Base-by-base conservation (phyloP, 805 yeast genomes). In the Yarrowia hollandica region DNA sequence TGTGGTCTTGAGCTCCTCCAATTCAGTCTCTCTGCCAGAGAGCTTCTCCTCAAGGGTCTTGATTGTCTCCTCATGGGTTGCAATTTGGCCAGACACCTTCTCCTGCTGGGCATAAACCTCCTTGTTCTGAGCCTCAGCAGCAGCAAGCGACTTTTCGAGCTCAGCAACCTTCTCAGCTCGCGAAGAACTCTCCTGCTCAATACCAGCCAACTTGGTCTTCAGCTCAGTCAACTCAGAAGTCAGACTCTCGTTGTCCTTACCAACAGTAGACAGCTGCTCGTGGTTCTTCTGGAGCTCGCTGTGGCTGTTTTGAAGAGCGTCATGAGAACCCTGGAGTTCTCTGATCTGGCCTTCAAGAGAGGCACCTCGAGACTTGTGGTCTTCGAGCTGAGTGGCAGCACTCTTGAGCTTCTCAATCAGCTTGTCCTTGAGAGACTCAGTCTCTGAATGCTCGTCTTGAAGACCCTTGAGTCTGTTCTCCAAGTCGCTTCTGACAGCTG, bases 371-470 rank as follows among this genome's bases (percentile, higher is more conserved):
- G 59, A 30, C 54, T 69, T 67, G 41, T 71, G 61, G 12, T 64
- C 63, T 30, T 66, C 70, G 18, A 73, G 62, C 28, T 69, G 68
- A 4, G 65, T 61, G 1, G 81, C 80, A 15, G 82, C 67, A 1
- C 73, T 68, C 63, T 76, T 76, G 35, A 81, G 65, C 65, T 79
- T 80, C 15, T 73, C 78, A 0, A 80, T 75, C 44, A 80, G 62
- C 60, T 76, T 78, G 4, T 75, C 71, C 21, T 77, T 73, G 26
- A 77, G 63, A 9, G 44, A 31, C 19, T 65, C 69, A 1, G 64
- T 39, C 26, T 73, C 72, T 35, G 72, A 72, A 30, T 70, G 68
- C 2, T 68, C 62, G 14, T 30, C 46, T 33, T 54, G 42, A 12
- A 64, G 61, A 10, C 60, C 39, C 28, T 50, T 18, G 26, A 52